phyloP scores from a whole-genome alignment of 257 asterid species.

The Cynanchum wilfordii region DNA sequence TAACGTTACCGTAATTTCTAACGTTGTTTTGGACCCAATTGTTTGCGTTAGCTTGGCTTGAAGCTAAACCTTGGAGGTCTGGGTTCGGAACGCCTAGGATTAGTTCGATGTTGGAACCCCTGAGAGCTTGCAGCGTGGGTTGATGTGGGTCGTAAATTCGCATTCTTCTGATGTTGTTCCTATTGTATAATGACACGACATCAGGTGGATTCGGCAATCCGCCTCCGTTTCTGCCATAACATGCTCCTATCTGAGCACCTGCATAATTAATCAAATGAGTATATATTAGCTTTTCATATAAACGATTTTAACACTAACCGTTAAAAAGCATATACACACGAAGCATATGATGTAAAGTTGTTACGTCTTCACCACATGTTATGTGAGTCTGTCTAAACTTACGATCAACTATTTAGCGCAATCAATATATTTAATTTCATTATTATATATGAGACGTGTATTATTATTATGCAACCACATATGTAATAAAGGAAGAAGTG shows the following conservation, averaged over 20 bases:
- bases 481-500: too few species aligned
- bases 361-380: too few species aligned
- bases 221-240: constrained; percentile 28
- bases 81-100: constrained; percentile 33
- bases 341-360: too few species aligned
- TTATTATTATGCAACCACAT: too few species aligned
- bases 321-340: too few species aligned
- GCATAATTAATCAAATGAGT: too few species aligned
- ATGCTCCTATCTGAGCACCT: constrained; percentile 38
- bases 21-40: constrained; percentile 53
- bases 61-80: constrained; percentile 24
- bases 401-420: too few species aligned
- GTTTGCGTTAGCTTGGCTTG: constrained; percentile 49
- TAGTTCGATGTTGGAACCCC: constrained; percentile 32
- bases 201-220: constrained; percentile 23
- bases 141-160: constrained; percentile 36
- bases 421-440: too few species aligned
- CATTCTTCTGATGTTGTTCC: constrained; percentile 29
- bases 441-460: too few species aligned
- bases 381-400: too few species aligned
- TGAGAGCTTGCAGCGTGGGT: constrained; percentile 25
- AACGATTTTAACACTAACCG: too few species aligned
- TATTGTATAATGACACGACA: constrained; percentile 28
- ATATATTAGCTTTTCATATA: too few species aligned
- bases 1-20: constrained; percentile 32